Evolutionary conservation across 2,329 filamentous ascomycete genomes (phyloP).

Genomic region (Scytalidium sp.): DNA sequence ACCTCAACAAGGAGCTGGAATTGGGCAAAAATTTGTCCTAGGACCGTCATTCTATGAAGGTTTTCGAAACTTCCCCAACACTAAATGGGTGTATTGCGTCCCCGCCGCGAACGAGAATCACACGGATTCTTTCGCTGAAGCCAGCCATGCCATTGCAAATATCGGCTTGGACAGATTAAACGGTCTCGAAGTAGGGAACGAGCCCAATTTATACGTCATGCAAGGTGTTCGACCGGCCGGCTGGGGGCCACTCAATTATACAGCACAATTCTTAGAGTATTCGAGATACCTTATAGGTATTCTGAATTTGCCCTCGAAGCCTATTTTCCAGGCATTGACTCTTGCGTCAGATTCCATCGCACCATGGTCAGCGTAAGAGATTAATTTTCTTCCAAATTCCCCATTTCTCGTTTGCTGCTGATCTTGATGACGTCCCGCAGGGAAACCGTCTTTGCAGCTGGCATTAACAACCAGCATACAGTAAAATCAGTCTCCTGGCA

Average conservation of each 20-base stretch:
- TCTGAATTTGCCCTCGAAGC: background rate
- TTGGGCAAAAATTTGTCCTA: background rate
- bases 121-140: background rate
- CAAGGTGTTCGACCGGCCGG: background rate
- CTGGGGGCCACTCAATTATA: background rate
- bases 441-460: background rate
- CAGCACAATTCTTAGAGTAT: background rate
- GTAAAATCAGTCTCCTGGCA: background rate
- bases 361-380: background rate
- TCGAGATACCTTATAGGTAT: background rate
- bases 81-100: background rate
- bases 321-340: background rate
- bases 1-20: background rate
- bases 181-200: background rate
- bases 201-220: background rate
- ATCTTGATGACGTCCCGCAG: background rate
- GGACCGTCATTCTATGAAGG: background rate
- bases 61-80: background rate
- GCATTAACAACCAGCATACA: background rate
- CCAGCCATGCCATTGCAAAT: background rate
- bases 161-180: background rate
- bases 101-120: background rate
- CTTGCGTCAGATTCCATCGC: background rate
- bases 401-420: background rate
- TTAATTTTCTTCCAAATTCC: background rate